Evolutionary conservation across 371 early-diverging fungal genomes (phyloP), one percentile per base, ranked within the genome.

Genomic region (Apophysomyces trapeziformis): DNA sequence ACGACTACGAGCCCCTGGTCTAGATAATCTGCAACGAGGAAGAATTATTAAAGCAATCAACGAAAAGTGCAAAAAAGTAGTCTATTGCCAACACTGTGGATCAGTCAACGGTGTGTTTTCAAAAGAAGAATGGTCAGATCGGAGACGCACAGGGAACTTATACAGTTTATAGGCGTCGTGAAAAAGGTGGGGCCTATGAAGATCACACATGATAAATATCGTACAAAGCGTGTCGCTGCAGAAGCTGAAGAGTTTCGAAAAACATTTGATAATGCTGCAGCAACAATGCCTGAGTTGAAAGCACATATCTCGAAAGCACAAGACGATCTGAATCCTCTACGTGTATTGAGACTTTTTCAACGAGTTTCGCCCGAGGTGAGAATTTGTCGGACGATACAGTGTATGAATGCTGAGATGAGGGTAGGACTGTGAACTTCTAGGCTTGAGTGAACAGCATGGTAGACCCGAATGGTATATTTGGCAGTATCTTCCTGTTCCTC

Each of bases 141-240:
- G 58, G n/a, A 35, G 18, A 13, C 1, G 11, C 5, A 43, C 41
- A 41, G 41, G 13, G 13, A 41, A 41, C 62, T 64, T 47, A 41
- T 16, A 26, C 54, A 38, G n/a, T 14, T 7, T 13, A 21, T 70
- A 84, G 85, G 93, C 66, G 86, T 87, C 21, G 95, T 99, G 3
- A 98, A 98, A 77, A 99, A 99, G 78, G 95, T 94, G 16, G 96
- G 95, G 1, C 96, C 96, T 1, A 84, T 99, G 69, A 99, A 96
- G 82, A 90, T 99, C 58, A 89, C 98, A 2, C 99, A 99, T 78
- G 99, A 99, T 71, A 96, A 95, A 72, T 98, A 84, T 75, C 88
- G 93, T 60, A 80, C 88, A 60, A 90, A 91, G 72, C 85, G 90
- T 68, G 90, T 89, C 0, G 89, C 89, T 7, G 89, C 84, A 0